phyloP scores from a whole-genome alignment of 2,329 filamentous ascomycete species.

The Rhytidhysteron rufulum region DNA sequence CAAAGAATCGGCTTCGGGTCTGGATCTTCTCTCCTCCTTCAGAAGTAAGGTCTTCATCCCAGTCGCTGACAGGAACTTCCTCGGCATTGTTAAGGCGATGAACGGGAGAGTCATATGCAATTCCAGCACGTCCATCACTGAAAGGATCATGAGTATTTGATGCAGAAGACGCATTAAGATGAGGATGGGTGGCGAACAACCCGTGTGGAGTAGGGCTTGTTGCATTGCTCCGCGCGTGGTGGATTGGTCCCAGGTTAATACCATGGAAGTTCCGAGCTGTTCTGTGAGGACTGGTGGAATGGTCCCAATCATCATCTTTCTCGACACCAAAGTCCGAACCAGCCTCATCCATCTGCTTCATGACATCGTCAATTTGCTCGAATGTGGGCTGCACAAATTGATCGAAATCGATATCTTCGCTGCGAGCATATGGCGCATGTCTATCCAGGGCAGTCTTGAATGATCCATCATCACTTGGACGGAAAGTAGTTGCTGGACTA shows the following conservation, averaged over 20 bases:
- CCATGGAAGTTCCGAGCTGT: constrained; percentile 30
- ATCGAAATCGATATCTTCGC: constrained; percentile 34
- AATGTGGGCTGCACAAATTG: constrained; percentile 50
- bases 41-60: constrained; percentile 82
- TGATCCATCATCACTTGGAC: constrained; percentile 37
- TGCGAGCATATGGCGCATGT: constrained; percentile 31
- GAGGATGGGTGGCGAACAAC: constrained; percentile 25
- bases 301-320: constrained; percentile 49
- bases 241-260: constrained; percentile 29
- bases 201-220: constrained; percentile 69
- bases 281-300: constrained; percentile 28
- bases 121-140: constrained; percentile 59
- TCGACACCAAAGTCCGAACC: constrained; percentile 74
- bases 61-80: constrained; percentile 75
- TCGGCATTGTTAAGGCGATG: constrained; percentile 61
- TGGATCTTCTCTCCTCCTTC: constrained; percentile 73
- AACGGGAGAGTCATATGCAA: constrained; percentile 54
- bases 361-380: constrained; percentile 88
- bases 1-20: constrained; percentile 81
- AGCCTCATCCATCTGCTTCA: constrained; percentile 75
- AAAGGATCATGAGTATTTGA: constrained; percentile 51
- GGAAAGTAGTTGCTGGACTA: constrained; percentile 37
- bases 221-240: constrained; percentile 60
- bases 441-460: constrained; percentile 36
- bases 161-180: constrained; percentile 28